Percentiles rank a stretch among this genome's conserved stretches.
Evolutionary conservation across 179 eudicot species (phyloP).

Genomic region (Beta corolliflora): DNA sequence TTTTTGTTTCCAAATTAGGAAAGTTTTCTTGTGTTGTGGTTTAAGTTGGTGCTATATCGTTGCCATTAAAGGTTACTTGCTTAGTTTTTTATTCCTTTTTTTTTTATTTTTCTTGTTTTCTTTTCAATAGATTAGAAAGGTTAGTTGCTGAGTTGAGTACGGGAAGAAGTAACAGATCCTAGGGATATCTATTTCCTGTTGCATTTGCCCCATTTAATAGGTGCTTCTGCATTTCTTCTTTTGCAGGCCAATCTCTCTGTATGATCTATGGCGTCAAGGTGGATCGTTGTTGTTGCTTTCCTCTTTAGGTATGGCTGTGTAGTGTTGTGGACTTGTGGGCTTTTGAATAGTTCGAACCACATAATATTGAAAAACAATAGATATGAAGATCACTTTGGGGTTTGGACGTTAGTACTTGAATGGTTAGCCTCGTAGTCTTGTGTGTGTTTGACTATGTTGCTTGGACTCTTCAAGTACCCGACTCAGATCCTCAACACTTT

Average conservation of each 20-base stretch:
- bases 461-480: no score
- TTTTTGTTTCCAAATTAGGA: not conserved
- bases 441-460: not conserved
- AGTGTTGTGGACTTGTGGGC: not conserved
- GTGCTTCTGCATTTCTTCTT: not conserved
- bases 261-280: constrained; percentile 15
- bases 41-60: not conserved
- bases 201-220: not conserved
- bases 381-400: not conserved
- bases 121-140: not conserved
- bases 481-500: no score
- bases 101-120: not conserved
- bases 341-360: not conserved
- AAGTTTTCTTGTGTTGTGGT: not conserved
- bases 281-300: constrained; percentile 7
- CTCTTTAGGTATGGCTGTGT: constrained; percentile 9
- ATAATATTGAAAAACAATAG: not conserved
- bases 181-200: not conserved
- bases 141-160: not conserved
- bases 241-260: constrained; percentile 13
- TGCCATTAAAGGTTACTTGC: not conserved
- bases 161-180: not conserved
- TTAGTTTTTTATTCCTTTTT: no score
- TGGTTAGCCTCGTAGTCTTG: no score
- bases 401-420: not conserved